Conservation (phyloP, 192 early-diverging fungal species). For the Umbelopsis sp. region DNA sequence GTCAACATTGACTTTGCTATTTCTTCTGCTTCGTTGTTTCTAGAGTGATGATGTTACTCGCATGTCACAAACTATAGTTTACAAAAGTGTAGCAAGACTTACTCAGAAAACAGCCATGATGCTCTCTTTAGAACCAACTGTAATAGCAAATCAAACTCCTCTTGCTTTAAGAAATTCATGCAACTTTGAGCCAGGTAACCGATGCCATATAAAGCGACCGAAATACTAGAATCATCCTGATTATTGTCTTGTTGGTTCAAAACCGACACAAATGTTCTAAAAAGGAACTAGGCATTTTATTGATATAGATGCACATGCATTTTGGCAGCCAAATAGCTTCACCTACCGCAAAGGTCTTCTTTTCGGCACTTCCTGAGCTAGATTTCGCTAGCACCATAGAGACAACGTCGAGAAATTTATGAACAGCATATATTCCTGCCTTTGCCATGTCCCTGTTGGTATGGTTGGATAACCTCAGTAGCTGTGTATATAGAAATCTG, state of each 20-base stretch:
- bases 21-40: slow-evolving; percentile 49
- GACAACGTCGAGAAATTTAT: slow-evolving; percentile 2
- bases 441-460: slow-evolving; percentile 38
- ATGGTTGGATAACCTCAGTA: slow-evolving; percentile 38
- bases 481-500: slow-evolving; percentile 33
- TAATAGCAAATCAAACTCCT: slow-evolving; percentile 47
- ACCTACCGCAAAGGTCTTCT: neutral
- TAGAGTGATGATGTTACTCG: slow-evolving; percentile 24
- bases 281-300: slow-evolving; percentile 48
- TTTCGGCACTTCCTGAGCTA: neutral
- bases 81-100: slow-evolving; percentile 27
- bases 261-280: slow-evolving; percentile 44
- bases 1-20: slow-evolving; percentile 48
- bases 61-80: neutral
- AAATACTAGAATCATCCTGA: slow-evolving; percentile 50
- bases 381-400: slow-evolving; percentile 3
- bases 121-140: slow-evolving; percentile 52
- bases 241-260: slow-evolving; percentile 40
- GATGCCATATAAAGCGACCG: slow-evolving; percentile 69
- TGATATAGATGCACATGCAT: neutral
- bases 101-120: slow-evolving; percentile 58
- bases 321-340: neutral
- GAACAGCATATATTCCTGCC: slow-evolving; percentile 19
- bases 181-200: slow-evolving; percentile 69
- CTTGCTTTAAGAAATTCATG: slow-evolving; percentile 48